A percentile compares a stretch with the other conserved stretches of the same genome.
Evolutionary conservation across 2,329 filamentous ascomycete species (phyloP).

Genomic region (Fusarium nelsonii): DNA sequence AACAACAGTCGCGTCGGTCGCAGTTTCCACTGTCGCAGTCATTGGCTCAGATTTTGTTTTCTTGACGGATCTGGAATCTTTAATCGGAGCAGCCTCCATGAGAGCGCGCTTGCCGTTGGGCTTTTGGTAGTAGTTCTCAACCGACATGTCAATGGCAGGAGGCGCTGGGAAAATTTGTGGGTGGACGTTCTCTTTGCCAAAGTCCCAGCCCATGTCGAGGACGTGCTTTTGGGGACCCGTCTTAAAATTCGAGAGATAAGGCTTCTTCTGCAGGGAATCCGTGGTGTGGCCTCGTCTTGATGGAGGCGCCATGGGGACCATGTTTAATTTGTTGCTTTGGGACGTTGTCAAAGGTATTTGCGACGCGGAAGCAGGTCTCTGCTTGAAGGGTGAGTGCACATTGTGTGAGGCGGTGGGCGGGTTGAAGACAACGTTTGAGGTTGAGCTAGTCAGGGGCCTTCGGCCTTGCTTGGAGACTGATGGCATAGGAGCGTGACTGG

Average conservation of each 20-base stretch:
- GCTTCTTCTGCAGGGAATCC: conserved; percentile 78
- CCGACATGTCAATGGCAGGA: conserved; percentile 61
- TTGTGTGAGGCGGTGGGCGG: conserved; percentile 66
- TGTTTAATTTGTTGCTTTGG: conserved; percentile 72
- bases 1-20: conserved; percentile 51
- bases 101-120: conserved; percentile 70
- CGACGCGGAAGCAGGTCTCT: conserved; percentile 70
- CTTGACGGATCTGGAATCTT: conserved; percentile 75
- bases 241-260: conserved; percentile 70
- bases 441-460: conserved; percentile 63
- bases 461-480: conserved; percentile 61
- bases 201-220: conserved; percentile 56
- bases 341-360: conserved; percentile 68
- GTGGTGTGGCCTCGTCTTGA: conserved; percentile 65
- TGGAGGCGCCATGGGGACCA: conserved; percentile 76
- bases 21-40: conserved; percentile 5
- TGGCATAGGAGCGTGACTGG: conserved; percentile 69
- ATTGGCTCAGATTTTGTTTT: conserved; percentile 71
- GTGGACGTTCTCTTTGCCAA: conserved; percentile 69
- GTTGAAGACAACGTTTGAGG: conserved; percentile 75
- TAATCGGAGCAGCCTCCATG: conserved; percentile 79
- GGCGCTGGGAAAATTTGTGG: conserved; percentile 64
- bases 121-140: conserved; percentile 67
- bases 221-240: conserved; percentile 66
- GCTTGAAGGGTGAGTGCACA: conserved; percentile 78